Evolutionary conservation across 306 rosid genomes (phyloP), one percentile per base, ranked within the genome.

Genomic region (Castanopsis chinensis): DNA sequence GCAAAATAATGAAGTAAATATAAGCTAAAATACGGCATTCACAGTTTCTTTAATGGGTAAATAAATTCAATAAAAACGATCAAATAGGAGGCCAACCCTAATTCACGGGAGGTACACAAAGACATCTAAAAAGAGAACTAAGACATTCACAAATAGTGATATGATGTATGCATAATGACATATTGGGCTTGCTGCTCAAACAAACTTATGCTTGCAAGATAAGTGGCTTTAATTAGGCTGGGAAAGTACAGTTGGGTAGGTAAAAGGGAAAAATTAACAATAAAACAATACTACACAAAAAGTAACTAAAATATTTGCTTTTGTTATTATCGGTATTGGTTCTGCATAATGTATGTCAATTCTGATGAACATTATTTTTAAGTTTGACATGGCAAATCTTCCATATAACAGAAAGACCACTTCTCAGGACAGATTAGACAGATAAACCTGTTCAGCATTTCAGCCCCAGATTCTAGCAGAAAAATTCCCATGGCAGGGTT

Each of bases 1-100:
- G 97, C 74, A 91, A 79, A 81, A 87, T 17, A 60, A 67, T 17
- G 80, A 84, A 41, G 14, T 23, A 83, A 25, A 63, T 65, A 82
- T 75, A 37, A 80, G 73, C 78, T 81, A 32, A 13, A 74, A 53
- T 20, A 76, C 68, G 25, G 63, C 49, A 65, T 41, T 35, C 35
- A 79, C 51, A 57, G 20, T 60, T 49, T 12, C 15, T 49, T 45
- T 49, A 3, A 49, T 49, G 15, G 53, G 17, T 49, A 49, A 49
- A 49, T 49, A 49, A 49, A 49, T 49, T 49, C 53, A 49, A 12
- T 49, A 49, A 49, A 49, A 49, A 49, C 13, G 65, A 21, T 53
- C 5, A 65, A 63, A 55, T 15, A 78, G 77, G 33, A 51, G 51
- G 27, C 72, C 51, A 70, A 72, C 73, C 15, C 53, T 49, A 49